phyloP scores from a whole-genome alignment of 345 rosid species.

The Eucalyptus guilfoylei region DNA sequence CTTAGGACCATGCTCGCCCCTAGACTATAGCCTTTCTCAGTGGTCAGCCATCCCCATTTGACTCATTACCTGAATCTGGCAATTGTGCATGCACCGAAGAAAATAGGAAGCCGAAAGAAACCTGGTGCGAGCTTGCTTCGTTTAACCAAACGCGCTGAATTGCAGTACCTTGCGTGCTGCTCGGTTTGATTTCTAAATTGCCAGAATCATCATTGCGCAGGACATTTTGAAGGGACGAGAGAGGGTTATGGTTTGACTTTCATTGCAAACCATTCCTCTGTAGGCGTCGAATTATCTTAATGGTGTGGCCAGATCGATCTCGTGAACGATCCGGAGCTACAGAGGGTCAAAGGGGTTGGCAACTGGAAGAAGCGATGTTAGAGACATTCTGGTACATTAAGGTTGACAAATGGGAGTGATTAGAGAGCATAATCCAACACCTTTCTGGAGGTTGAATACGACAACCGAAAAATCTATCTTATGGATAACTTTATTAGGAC shows the following conservation, averaged over 20 bases:
- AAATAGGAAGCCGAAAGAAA: not conserved
- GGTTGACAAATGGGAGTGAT: not conserved
- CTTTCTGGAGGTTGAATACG: not conserved
- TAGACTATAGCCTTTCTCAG: not conserved
- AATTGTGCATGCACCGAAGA: not conserved
- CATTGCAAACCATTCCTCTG: not conserved
- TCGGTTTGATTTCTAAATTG: not conserved
- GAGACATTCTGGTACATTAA: not conserved
- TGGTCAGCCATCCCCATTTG: not conserved
- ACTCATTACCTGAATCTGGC: not conserved
- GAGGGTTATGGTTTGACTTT: not conserved
- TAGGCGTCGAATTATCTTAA: not conserved
- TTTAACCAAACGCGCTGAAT: not conserved
- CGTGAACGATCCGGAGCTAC: not conserved
- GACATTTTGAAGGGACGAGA: not conserved
- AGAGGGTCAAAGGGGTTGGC: not conserved
- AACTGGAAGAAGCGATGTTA: not conserved
- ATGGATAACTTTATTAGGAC: not conserved
- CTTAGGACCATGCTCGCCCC: accelerated
- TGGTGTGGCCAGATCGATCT: not conserved
- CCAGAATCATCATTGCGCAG: not conserved
- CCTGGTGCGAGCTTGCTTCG: not conserved
- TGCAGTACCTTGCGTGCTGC: not conserved
- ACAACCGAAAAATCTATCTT: not conserved
- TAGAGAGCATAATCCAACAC: not conserved